These are phyloP conservation scores for Posidonia australis DNA, from an alignment of 106 monocot species.

Conservation along the genomic window DNA sequence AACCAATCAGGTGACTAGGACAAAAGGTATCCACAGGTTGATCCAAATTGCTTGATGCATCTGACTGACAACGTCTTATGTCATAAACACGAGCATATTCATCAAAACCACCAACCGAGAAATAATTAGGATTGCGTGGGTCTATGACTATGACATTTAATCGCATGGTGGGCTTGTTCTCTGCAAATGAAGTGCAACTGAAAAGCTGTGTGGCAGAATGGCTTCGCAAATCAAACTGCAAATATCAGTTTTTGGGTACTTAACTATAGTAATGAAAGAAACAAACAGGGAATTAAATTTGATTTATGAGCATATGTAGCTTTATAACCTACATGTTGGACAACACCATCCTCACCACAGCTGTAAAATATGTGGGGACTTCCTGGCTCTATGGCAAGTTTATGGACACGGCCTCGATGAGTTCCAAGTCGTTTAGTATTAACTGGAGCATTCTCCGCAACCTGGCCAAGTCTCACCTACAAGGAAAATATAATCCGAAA, in stretches of 20 bases:
- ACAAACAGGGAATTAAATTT: not conserved
- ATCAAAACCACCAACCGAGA: constrained; percentile 66
- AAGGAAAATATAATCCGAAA: constrained; percentile 1
- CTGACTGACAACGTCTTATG: constrained; percentile 40
- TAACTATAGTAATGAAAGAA: not conserved
- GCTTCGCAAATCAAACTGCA: constrained; percentile 89
- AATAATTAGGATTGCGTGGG: constrained; percentile 61
- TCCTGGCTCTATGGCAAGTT: constrained; percentile 78
- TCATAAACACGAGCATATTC: constrained; percentile 81
- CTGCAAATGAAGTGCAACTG: constrained; percentile 48
- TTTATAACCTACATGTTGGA: constrained; percentile 47
- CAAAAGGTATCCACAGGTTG: constrained; percentile 51
- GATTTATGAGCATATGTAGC: not conserved
- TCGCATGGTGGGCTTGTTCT: constrained; percentile 25
- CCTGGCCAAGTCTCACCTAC: constrained; percentile 58
- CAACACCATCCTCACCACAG: constrained; percentile 86
- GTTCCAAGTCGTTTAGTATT: constrained; percentile 48
- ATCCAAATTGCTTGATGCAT: constrained; percentile 29
- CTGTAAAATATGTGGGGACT: constrained; percentile 79
- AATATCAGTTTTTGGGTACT: constrained; percentile 13
- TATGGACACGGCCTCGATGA: constrained; percentile 61
- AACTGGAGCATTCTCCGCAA: constrained; percentile 41
- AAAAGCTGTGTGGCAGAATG: constrained; percentile 51
- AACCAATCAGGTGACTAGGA: constrained; percentile 47
- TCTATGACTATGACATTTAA: constrained; percentile 68